These are phyloP conservation scores for Boletales sp. DNA, from an alignment of 768 basidiomycete genomes.

Conservation along the genomic window DNA sequence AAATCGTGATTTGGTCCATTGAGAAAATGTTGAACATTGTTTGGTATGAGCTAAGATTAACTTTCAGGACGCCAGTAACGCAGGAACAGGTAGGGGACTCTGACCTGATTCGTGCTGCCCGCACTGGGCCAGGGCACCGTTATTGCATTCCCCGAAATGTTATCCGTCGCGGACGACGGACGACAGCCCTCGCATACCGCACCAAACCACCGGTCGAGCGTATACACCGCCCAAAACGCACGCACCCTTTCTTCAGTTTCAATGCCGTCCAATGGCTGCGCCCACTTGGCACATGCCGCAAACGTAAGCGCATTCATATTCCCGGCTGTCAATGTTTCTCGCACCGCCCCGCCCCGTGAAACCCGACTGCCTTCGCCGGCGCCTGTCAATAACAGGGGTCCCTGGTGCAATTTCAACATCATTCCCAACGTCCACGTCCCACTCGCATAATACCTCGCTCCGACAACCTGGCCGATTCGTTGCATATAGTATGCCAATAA, in stretches of 20 bases:
- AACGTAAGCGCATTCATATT: conserved; percentile 5
- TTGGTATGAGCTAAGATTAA: conserved; percentile 1
- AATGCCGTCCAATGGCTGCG: conserved; percentile 26
- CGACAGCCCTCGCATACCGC: conserved; percentile 23
- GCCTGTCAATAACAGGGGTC: neutral
- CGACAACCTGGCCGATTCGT: conserved; percentile 52
- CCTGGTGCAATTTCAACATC: conserved; percentile 45
- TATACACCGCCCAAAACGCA: conserved; percentile 38
- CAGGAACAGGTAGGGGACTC: conserved; percentile 1
- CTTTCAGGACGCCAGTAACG: neutral
- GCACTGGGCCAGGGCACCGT: conserved; percentile 42
- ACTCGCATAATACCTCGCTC: conserved; percentile 56
- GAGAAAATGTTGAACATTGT: conserved; percentile 17
- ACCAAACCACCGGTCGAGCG: conserved; percentile 32
- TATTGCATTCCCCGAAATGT: conserved; percentile 27
- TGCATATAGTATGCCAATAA: conserved; percentile 67
- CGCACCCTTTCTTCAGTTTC: conserved; percentile 38
- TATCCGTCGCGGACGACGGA: conserved; percentile 20
- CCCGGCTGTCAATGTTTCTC: neutral
- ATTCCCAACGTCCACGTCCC: conserved; percentile 45
- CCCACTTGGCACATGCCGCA: conserved; percentile 20
- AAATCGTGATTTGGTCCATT: conserved; percentile 10
- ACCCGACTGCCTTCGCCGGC: neutral
- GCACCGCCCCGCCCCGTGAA: neutral
- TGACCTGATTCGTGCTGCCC: conserved; percentile 9